phyloP scores from a whole-genome alignment of 345 rosid genomes.

The thale cress (Arabidopsis thaliana) region DNA sequence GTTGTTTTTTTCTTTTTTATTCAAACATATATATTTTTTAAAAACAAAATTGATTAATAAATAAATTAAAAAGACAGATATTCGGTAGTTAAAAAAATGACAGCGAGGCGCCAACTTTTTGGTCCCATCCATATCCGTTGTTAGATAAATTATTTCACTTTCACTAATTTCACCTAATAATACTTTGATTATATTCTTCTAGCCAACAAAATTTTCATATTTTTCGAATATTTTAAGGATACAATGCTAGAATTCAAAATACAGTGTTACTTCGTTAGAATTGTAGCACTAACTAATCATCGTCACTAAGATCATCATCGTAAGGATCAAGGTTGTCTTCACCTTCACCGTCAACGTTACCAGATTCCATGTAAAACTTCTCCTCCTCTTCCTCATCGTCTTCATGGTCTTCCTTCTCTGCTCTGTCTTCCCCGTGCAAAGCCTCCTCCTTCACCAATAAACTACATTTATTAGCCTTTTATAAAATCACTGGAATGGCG shows the following conservation, averaged over 20 bases:
- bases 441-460: slow-evolving; percentile 40
- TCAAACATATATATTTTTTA: background rate
- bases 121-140: slow-evolving; percentile 10
- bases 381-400: slow-evolving; percentile 33
- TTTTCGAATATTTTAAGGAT: background rate
- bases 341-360: slow-evolving; percentile 33
- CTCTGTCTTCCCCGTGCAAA: slow-evolving; percentile 30
- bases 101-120: slow-evolving; percentile 39
- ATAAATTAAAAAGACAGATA: slow-evolving; percentile 30
- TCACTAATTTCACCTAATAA: background rate
- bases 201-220: slow-evolving; percentile 1
- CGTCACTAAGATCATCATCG: slow-evolving; percentile 55
- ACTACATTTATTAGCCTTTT: background rate
- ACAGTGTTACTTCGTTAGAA: slow-evolving; percentile 13
- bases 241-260: slow-evolving; percentile 20
- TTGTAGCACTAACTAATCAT: slow-evolving; percentile 21
- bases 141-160: slow-evolving; percentile 7
- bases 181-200: too few relatives aligned
- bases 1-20: background rate
- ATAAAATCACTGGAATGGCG: background rate
- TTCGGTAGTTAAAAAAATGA: slow-evolving; percentile 27
- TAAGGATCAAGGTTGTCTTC: slow-evolving; percentile 49
- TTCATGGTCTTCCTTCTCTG: slow-evolving; percentile 34
- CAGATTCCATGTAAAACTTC: slow-evolving; percentile 19
- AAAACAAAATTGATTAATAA: background rate